Base-by-base conservation (phyloP, 768 basidiomycete species). In the Agrocybe pediades region DNA sequence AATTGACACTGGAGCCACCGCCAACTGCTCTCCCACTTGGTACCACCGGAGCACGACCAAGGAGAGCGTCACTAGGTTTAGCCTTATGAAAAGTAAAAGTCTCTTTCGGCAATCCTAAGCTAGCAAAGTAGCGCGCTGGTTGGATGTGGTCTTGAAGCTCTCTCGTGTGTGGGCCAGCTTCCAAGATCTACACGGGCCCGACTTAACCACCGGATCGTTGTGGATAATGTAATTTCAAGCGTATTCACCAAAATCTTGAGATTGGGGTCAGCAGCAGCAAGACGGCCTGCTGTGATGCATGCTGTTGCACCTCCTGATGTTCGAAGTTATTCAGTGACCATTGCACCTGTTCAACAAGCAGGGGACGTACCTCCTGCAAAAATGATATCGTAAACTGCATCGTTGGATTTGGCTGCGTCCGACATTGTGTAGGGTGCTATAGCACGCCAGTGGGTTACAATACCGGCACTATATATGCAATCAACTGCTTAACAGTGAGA, bases 1-100 rank as follows among this genome's bases (percentile, higher is more conserved):
- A 83, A 58, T 87, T 88, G 19, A 87, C 76, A 51, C 73, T 71
- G 0, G 84, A 85, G 0, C 86, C 86, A 6, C 87, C 87, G 3
- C 87, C 86, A 3, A 89, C 62, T 36, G 75, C 78, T 47, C 78
- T 72, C 0, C 80, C 86, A 23, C 67, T 64, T 0, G 75, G 72
- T 3, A 84, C 73, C 24, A 80, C 40, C 1, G 70, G 57, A 1
- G 69, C 57, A 2, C 87, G 81, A 6, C 79, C 81, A 15, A 63
- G 72, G 25, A 79, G 51, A 2, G 75, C 66, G 15, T 78, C 61
- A 41, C 76, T 79, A 0, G 73, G 68, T 55, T 76, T 77, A 8
- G 74, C 72, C 17, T 65, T 66, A 51, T 86, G 71, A 49, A 72
- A 70, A 0, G 74, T 76, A 48, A 86, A 69, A 0, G 77, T 78